phyloP scores from a whole-genome alignment of 2,329 filamentous ascomycete genomes.

The Thielaviopsis populi region DNA sequence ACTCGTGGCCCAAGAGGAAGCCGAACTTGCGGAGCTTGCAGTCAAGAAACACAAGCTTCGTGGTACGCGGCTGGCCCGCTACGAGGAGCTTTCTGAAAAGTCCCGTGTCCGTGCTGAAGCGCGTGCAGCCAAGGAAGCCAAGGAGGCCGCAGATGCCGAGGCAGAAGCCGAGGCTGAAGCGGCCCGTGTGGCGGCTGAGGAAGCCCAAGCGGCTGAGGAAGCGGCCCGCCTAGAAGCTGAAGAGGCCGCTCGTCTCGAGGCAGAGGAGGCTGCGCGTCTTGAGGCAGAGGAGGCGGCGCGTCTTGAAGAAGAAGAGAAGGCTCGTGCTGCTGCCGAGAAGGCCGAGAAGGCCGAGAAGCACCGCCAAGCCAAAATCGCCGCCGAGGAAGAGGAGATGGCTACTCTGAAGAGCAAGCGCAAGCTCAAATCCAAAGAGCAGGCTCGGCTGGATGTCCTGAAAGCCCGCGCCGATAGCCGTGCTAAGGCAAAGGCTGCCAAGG shows the following conservation, averaged over 20 bases:
- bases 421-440: constrained; percentile 9
- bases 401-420: constrained; percentile 8
- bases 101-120: constrained; percentile 15
- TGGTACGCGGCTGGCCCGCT: neutral
- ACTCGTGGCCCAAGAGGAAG: constrained; percentile 23
- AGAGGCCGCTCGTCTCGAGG: neutral
- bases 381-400: constrained; percentile 8
- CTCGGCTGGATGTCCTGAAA: constrained; percentile 19
- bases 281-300: neutral
- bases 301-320: constrained; percentile 6
- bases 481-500: constrained; percentile 17
- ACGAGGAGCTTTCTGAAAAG: constrained; percentile 9
- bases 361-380: neutral
- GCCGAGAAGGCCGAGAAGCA: constrained; percentile 3
- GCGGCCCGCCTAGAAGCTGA: neutral
- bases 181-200: constrained; percentile 24
- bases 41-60: constrained; percentile 18
- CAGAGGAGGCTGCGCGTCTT: neutral
- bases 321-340: neutral
- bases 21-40: constrained; percentile 26
- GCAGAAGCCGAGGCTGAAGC: constrained; percentile 23
- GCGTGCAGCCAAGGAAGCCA: constrained; percentile 21
- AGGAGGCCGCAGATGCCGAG: constrained; percentile 18
- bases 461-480: constrained; percentile 20
- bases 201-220: constrained; percentile 19